A percentile compares a stretch with the other conserved stretches of the same genome.
Evolutionary conservation across 1,284 basidiomycete species (phyloP).

Genomic region (Trichosporon coremiiforme): DNA sequence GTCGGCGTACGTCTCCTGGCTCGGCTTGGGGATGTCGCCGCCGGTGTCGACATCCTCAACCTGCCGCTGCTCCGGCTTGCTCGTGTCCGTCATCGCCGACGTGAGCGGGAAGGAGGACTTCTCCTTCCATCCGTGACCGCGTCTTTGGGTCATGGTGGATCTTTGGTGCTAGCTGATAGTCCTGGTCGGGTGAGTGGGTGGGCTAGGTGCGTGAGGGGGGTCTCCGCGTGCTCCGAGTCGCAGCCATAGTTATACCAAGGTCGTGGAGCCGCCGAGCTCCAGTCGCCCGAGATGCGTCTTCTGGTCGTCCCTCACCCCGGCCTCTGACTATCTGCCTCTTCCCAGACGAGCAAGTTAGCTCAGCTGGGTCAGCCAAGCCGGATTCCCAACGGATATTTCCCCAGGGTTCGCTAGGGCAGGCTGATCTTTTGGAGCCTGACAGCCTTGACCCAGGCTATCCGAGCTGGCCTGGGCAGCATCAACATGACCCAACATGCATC

Average conservation of each 20-base stretch:
- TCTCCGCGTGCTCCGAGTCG: not conserved
- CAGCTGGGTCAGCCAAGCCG: not conserved
- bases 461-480: not conserved
- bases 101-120: conserved; percentile 37
- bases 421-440: not conserved
- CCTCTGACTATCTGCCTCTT: not conserved
- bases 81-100: conserved; percentile 36
- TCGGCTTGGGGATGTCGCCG: conserved; percentile 2
- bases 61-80: conserved; percentile 33
- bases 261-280: not conserved
- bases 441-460: too few species aligned
- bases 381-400: not conserved
- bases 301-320: not conserved
- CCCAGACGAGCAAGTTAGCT: not conserved
- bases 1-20: conserved; percentile 21
- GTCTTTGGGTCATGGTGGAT: conserved; percentile 7
- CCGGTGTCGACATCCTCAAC: conserved; percentile 23
- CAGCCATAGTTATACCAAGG: not conserved
- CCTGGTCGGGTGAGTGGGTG: not conserved
- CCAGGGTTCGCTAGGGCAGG: not conserved
- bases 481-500: not conserved
- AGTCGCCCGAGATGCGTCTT: not conserved
- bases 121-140: conserved; percentile 36
- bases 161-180: not conserved
- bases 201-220: not conserved